Conservation (phyloP, 345 rosid species). For the Microcos paniculata region DNA sequence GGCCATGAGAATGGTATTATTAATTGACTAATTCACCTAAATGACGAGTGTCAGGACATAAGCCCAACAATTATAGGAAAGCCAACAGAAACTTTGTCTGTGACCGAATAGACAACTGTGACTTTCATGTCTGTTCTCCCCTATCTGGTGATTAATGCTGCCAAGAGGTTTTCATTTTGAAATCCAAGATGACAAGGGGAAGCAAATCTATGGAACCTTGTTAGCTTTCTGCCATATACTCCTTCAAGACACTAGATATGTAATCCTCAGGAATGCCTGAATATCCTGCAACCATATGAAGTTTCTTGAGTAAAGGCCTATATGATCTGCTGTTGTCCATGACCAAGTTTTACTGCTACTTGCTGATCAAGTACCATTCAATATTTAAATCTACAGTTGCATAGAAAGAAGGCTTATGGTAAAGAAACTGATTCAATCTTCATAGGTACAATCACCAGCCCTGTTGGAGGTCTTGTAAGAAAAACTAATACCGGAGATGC, state of each 20-base stretch:
- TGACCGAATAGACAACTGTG: conserved; percentile 70
- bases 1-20: neutral
- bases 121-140: conserved; percentile 25
- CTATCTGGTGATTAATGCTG: conserved; percentile 66
- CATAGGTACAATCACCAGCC: neutral
- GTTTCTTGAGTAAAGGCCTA: neutral
- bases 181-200: conserved; percentile 57
- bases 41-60: too few relatives aligned
- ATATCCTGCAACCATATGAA: neutral
- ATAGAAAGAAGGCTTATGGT: neutral
- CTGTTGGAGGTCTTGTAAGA: neutral
- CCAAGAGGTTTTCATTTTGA: conserved; percentile 61
- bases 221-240: conserved; percentile 71
- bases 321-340: neutral
- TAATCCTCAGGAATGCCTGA: neutral
- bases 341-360: neutral
- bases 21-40: too few relatives aligned
- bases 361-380: neutral
- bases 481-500: neutral
- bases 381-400: neutral
- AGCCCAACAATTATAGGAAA: neutral
- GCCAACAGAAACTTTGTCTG: conserved; percentile 31
- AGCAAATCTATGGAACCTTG: conserved; percentile 70
- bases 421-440: neutral
- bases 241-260: conserved; percentile 15